Evolutionary conservation across 805 yeast genomes (phyloP), one percentile per base, ranked within the genome.

Genomic region (Torulaspora quercuum): DNA sequence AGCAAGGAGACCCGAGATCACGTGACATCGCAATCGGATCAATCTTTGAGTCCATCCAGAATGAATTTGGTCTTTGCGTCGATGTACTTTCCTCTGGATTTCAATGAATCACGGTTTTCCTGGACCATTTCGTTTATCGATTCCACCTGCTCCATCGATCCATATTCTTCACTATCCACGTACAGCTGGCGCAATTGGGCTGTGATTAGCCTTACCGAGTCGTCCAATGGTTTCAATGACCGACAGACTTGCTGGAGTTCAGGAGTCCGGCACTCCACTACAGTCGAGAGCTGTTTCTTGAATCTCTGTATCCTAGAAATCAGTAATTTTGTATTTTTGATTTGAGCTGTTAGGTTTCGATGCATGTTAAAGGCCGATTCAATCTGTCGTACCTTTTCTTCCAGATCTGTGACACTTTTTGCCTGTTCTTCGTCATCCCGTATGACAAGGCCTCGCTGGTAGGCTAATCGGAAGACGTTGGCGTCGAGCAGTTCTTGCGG

Each of bases 381-480:
- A 18, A 59, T 41, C 28, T 46, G 44, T 12, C 37, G 32, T 6
- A 51, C 36, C 36, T 55, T 58, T 17, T 39, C 37, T 11, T 44
- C 41, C n/a, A 57, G 25, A 16, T 45, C 41, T 7, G 21, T 29
- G 12, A 38, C 43, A 13, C 44, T 39, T 3, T 44, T 19, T 3
- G 37, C 40, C 7, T 37, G 29, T 19, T 44, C 35, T 6, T 24
- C 24, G 5, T 40, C 38, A 24, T 47, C 39, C 1, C 45, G 46
- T 49, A 49, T 21, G 3, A 42, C 62, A n/a, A 82, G 50, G 1
- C 70, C 76, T 34, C 73, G 70, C 40, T 89, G 92, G 53, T 86
- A 92, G 33, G 70, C 70, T 31, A 88, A 63, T 31, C 81, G 60
- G 37, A 89, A 63, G 68, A 76, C 78, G 5, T 95, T 94, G 8